These are phyloP conservation scores for Coniochaeta pulveracea DNA, from an alignment of 2,329 filamentous ascomycete species.

Conservation along the genomic window DNA sequence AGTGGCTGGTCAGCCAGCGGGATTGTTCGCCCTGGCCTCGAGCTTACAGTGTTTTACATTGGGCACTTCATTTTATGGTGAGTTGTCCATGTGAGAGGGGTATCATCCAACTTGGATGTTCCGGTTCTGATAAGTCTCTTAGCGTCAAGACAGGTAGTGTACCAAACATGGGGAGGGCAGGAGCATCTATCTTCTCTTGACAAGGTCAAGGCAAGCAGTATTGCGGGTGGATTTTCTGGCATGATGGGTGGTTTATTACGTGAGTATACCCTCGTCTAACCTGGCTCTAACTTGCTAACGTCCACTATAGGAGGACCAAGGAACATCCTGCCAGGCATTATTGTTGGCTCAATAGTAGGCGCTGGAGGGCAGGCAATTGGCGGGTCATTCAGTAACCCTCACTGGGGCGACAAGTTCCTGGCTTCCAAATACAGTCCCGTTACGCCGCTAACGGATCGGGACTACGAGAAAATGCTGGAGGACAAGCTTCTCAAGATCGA, in stretches of 20 bases:
- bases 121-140: too few species aligned
- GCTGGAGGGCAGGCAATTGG: conserved; percentile 18
- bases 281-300: conserved; percentile 9
- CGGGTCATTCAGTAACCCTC: conserved; percentile 3
- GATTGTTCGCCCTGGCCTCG: conserved; percentile 59
- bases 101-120: conserved; percentile 7
- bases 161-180: conserved; percentile 36
- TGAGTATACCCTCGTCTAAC: conserved; percentile 21
- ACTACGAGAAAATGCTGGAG: conserved; percentile 58
- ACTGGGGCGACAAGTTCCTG: conserved; percentile 19
- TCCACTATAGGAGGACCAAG: conserved; percentile 33
- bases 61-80: conserved; percentile 67
- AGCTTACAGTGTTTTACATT: conserved; percentile 75
- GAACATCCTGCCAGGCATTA: conserved; percentile 38
- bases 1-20: conserved; percentile 52
- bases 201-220: conserved; percentile 52
- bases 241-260: conserved; percentile 44
- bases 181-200: conserved; percentile 45
- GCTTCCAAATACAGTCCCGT: conserved; percentile 65
- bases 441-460: conserved; percentile 54
- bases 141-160: conserved; percentile 37
- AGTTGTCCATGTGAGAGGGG: conserved; percentile 13
- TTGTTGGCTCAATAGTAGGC: conserved; percentile 31
- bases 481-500: conserved; percentile 63
- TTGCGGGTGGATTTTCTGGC: conserved; percentile 61